Conservation (phyloP, 2,329 filamentous ascomycete genomes). For the Nothomitra cinnamomea region DNA sequence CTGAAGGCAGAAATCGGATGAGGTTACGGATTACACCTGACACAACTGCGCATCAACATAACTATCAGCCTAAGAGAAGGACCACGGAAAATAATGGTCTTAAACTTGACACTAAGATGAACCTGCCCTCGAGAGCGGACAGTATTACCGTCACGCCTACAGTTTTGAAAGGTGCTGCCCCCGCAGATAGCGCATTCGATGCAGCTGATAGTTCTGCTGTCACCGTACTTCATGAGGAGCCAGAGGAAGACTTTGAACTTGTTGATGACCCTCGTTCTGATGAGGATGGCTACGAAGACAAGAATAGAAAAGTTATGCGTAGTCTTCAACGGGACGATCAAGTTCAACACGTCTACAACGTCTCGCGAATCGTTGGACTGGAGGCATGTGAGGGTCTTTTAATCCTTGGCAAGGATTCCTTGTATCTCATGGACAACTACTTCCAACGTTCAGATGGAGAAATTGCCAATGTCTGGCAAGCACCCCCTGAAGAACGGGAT, state of each 20-base stretch:
- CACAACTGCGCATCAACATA: conserved; percentile 45
- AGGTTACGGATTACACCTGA: conserved; percentile 74
- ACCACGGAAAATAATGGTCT: conserved; percentile 19
- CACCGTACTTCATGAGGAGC: conserved; percentile 15
- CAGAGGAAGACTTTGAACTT: conserved; percentile 89
- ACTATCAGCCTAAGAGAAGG: conserved; percentile 74
- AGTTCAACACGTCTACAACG: conserved; percentile 86
- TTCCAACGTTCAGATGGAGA: conserved; percentile 91
- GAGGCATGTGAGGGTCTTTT: conserved; percentile 88
- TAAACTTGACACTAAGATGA: conserved; percentile 27
- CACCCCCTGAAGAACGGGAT: conserved; percentile 79
- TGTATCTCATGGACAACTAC: conserved; percentile 93
- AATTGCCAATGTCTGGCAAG: conserved; percentile 92
- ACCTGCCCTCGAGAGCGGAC: conserved; percentile 12
- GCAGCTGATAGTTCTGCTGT: not conserved
- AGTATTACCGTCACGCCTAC: not conserved
- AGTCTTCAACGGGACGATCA: conserved; percentile 79
- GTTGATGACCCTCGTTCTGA: conserved; percentile 83
- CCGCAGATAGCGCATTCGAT: not conserved
- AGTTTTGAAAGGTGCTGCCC: not conserved
- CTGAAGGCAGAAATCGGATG: conserved; percentile 91
- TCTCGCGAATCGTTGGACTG: conserved; percentile 82
- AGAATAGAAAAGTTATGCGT: conserved; percentile 94
- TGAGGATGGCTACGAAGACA: conserved; percentile 82
- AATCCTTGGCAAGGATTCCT: conserved; percentile 76